phyloP scores from a whole-genome alignment of 2,329 filamentous ascomycete species.

The Neonectria magnoliae region DNA sequence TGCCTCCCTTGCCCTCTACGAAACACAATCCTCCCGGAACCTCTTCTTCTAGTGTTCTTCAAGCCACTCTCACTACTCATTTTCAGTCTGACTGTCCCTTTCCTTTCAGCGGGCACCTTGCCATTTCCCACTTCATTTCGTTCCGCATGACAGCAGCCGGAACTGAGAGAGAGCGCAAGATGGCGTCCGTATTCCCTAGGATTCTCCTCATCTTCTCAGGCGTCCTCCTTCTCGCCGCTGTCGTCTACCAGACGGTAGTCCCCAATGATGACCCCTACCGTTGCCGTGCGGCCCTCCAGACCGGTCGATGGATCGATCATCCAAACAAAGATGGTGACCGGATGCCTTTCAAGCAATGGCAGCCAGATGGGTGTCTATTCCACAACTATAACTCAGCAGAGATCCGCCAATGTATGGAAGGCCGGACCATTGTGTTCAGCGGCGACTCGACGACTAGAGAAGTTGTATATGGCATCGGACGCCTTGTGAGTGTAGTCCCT shows the following conservation, averaged over 20 bases:
- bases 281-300: constrained; percentile 60
- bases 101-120: not conserved
- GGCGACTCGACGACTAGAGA: constrained; percentile 69
- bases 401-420: constrained; percentile 61
- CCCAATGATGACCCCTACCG: constrained; percentile 57
- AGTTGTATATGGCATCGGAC: constrained; percentile 57
- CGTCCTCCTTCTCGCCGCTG: constrained; percentile 7
- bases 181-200: not conserved
- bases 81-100: not conserved
- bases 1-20: not conserved
- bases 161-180: not conserved
- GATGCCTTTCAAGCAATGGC: constrained; percentile 60
- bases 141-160: not conserved
- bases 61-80: not conserved
- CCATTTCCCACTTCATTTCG: not conserved
- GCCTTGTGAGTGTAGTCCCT: constrained; percentile 4
- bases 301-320: constrained; percentile 59
- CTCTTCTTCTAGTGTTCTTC: not conserved
- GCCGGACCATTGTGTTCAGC: constrained; percentile 62
- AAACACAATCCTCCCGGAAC: not conserved
- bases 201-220: constrained; percentile 3
- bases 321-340: constrained; percentile 41
- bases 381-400: constrained; percentile 62
- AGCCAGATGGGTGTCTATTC: constrained; percentile 67
- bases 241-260: constrained; percentile 1